phyloP scores from a whole-genome alignment of 768 basidiomycete genomes.

The Trametes maxima region DNA sequence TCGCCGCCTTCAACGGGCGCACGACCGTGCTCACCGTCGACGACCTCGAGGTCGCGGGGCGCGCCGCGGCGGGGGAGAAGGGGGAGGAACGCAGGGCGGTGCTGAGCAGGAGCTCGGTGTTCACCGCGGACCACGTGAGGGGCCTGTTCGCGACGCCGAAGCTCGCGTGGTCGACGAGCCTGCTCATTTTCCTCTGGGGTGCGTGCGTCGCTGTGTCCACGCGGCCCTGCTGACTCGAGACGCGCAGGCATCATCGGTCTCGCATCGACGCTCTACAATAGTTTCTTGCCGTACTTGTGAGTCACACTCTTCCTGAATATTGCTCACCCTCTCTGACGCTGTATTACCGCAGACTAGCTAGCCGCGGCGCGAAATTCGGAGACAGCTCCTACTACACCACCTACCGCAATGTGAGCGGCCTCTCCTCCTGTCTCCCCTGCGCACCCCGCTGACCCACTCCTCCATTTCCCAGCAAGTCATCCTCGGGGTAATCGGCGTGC shows the following conservation, averaged over 20 bases:
- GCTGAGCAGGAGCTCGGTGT: slow-evolving; percentile 45
- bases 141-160: slow-evolving; percentile 64
- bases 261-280: slow-evolving; percentile 40
- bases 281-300: slow-evolving; percentile 40
- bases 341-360: slow-evolving; percentile 33
- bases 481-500: slow-evolving; percentile 65
- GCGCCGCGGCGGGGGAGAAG: slow-evolving; percentile 21
- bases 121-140: slow-evolving; percentile 49
- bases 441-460: background rate
- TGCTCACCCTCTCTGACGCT: background rate
- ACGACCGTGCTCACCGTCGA: slow-evolving; percentile 46
- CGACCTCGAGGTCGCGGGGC: slow-evolving; percentile 42
- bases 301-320: slow-evolving; percentile 2
- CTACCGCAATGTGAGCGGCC: slow-evolving; percentile 40
- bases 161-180: slow-evolving; percentile 64
- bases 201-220: slow-evolving; percentile 23
- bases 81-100: slow-evolving; percentile 17
- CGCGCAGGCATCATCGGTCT: slow-evolving; percentile 37
- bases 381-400: slow-evolving; percentile 39
- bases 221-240: background rate
- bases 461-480: slow-evolving; percentile 60
- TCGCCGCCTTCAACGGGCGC: slow-evolving; percentile 54
- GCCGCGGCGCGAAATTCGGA: slow-evolving; percentile 39
- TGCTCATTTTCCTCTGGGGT: slow-evolving; percentile 55
- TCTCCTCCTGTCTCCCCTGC: background rate